Evolutionary conservation across 495 filamentous ascomycete genomes (phyloP).

Genomic region (Penicillium simplicissimum): DNA sequence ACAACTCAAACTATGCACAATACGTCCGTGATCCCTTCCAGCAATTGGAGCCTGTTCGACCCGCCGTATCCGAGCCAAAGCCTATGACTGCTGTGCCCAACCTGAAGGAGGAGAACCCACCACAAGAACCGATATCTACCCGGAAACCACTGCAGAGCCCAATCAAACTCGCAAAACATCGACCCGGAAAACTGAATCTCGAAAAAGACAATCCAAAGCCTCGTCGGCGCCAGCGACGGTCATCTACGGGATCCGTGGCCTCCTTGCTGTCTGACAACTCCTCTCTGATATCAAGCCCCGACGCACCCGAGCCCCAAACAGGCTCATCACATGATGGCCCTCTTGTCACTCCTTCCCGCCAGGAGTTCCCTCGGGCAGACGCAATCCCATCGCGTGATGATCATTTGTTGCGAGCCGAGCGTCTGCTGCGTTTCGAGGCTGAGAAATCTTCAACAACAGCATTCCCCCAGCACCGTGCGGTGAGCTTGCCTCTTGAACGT

Average conservation of each 20-base stretch:
- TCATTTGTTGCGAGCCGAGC: conserved; percentile 39
- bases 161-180: conserved; percentile 40
- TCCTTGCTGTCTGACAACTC: conserved; percentile 40
- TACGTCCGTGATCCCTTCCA: neutral
- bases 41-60: neutral
- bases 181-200: conserved; percentile 29
- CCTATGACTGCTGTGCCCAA: neutral
- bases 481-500: conserved; percentile 46
- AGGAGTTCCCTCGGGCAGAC: conserved; percentile 19
- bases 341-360: conserved; percentile 28
- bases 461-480: conserved; percentile 35
- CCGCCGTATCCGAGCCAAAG: neutral
- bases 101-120: neutral
- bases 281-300: conserved; percentile 39
- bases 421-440: conserved; percentile 32
- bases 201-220: conserved; percentile 24
- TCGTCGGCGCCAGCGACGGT: conserved; percentile 28
- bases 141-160: conserved; percentile 43
- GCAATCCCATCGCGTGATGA: conserved; percentile 25
- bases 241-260: conserved; percentile 37
- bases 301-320: conserved; percentile 29
- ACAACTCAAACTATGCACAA: neutral
- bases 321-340: conserved; percentile 35
- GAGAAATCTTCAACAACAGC: conserved; percentile 28
- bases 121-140: conserved; percentile 7